A percentile compares a stretch with the other conserved stretches of the same genome.
Evolutionary conservation across 2,329 filamentous ascomycete species (phyloP).

Genomic region (Paraphaeosphaeria minitans): DNA sequence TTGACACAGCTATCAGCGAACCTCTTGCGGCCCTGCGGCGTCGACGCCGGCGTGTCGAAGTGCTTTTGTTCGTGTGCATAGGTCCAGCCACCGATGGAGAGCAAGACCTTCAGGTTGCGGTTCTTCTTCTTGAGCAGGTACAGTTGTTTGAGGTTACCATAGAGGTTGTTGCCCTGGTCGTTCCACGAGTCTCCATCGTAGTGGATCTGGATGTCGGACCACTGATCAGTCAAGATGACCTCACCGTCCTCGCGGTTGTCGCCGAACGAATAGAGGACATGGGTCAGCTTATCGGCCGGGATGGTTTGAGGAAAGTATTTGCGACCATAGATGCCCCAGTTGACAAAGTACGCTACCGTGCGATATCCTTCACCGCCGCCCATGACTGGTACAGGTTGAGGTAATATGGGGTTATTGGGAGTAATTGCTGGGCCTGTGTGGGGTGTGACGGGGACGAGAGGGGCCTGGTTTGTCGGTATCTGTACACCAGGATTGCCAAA

Average conservation of each 20-base stretch:
- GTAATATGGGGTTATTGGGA: not conserved
- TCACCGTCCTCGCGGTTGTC: conserved; percentile 84
- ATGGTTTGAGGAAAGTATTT: conserved; percentile 86
- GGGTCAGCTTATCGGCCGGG: conserved; percentile 79
- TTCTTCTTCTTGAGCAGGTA: conserved; percentile 77
- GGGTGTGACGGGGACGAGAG: not conserved
- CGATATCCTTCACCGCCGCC: conserved; percentile 54
- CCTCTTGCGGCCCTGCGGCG: conserved; percentile 62
- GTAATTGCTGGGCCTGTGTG: not conserved
- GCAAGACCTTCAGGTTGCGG: conserved; percentile 76
- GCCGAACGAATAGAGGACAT: conserved; percentile 89
- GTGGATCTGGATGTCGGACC: conserved; percentile 62
- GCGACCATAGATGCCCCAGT: conserved; percentile 85
- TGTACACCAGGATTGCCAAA: conserved; percentile 6
- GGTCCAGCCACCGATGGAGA: conserved; percentile 84
- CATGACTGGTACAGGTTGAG: conserved; percentile 5
- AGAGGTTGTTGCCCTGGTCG: conserved; percentile 71
- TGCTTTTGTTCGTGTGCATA: conserved; percentile 67
- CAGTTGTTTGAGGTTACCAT: conserved; percentile 79
- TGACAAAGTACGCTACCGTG: conserved; percentile 74
- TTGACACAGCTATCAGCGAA: conserved; percentile 76
- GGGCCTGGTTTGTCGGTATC: not conserved
- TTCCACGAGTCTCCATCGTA: conserved; percentile 64
- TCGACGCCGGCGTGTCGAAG: conserved; percentile 72
- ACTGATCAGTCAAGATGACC: conserved; percentile 49